Percentiles rank a stretch among this genome's conserved stretches.
These are phyloP conservation scores for Scutellaria minor DNA, from an alignment of 257 asterid genomes.

Conservation along the genomic window DNA sequence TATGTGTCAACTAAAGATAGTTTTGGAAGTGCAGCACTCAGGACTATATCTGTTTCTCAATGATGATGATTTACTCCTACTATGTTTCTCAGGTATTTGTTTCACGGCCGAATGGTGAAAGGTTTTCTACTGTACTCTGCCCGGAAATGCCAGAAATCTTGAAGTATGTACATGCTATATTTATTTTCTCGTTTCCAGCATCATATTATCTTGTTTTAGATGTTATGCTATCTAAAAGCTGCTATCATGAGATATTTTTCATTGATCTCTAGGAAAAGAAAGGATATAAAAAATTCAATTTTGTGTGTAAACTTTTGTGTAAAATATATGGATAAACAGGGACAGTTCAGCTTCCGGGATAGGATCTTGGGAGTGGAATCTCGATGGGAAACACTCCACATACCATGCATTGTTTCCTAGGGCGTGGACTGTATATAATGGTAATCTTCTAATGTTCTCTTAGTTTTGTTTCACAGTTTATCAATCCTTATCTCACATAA, in stretches of 20 bases:
- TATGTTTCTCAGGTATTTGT: conserved; percentile 72
- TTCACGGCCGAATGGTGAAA: conserved; percentile 75
- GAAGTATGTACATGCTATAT: conserved; percentile 51
- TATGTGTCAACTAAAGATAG: conserved; percentile 23
- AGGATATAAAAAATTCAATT: background rate
- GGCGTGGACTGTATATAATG: conserved; percentile 97
- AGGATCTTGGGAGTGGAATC: conserved; percentile 98
- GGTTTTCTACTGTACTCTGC: conserved; percentile 77
- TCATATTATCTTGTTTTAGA: conserved; percentile 15
- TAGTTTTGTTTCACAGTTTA: conserved; percentile 26
- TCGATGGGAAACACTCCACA: conserved; percentile 68
- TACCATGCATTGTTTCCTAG: conserved; percentile 97
- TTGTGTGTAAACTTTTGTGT: conserved; percentile 6
- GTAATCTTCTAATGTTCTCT: conserved; percentile 49
- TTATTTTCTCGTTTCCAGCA: conserved; percentile 14
- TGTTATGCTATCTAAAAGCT: conserved; percentile 22
- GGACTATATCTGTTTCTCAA: conserved; percentile 8
- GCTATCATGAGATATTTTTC: conserved; percentile 7
- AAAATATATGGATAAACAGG: conserved; percentile 55
- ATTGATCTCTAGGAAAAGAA: conserved; percentile 17
- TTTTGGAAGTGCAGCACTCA: conserved; percentile 14
- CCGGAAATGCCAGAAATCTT: conserved; percentile 58
- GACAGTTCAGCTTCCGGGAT: conserved; percentile 76
- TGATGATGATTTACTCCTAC: conserved; percentile 13
- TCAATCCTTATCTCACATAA: conserved; percentile 35